Evolutionary conservation across 768 basidiomycete species (phyloP).

Genomic region (Tricholoma saponaceum): DNA sequence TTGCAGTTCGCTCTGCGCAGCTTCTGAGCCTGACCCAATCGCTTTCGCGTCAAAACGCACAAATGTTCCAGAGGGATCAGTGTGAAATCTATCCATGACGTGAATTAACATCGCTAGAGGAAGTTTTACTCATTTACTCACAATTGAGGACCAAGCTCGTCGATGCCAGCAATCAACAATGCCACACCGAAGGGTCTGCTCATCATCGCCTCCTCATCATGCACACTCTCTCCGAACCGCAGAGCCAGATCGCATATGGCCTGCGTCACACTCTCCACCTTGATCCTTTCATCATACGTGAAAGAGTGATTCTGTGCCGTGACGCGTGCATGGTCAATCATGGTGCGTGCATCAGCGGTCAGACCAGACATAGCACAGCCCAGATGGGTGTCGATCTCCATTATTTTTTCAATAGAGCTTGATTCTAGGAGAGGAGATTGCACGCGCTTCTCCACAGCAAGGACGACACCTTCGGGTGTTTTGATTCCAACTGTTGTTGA

Average conservation of each 20-base stretch:
- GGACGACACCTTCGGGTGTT: slow-evolving; percentile 85
- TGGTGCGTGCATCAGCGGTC: slow-evolving; percentile 97
- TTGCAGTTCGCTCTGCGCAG: slow-evolving; percentile 94
- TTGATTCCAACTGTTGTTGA: slow-evolving; percentile 96
- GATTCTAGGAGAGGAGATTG: slow-evolving; percentile 95
- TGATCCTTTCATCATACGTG: slow-evolving; percentile 95
- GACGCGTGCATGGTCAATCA: slow-evolving; percentile 99
- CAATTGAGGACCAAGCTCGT: slow-evolving; percentile 95
- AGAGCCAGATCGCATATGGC: slow-evolving; percentile 97
- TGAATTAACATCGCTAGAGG: neutral
- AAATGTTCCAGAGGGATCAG: slow-evolving; percentile 97
- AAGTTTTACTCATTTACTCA: slow-evolving; percentile 34
- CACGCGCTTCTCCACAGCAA: slow-evolving; percentile 97
- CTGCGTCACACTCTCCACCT: slow-evolving; percentile 97
- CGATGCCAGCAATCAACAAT: slow-evolving; percentile 93
- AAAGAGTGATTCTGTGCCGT: slow-evolving; percentile 94
- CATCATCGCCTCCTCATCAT: slow-evolving; percentile 99
- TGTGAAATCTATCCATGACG: slow-evolving; percentile 70
- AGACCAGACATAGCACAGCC: slow-evolving; percentile 98
- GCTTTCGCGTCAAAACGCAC: slow-evolving; percentile 97
- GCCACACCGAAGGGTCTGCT: slow-evolving; percentile 99
- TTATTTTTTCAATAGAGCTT: slow-evolving; percentile 97
- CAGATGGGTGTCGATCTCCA: slow-evolving; percentile 97
- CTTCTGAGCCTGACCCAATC: slow-evolving; percentile 96
- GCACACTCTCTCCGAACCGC: slow-evolving; percentile 97